Evolutionary conservation across 1,139 yeast genomes (phyloP).

Genomic region (Waltiozyma sp.): DNA sequence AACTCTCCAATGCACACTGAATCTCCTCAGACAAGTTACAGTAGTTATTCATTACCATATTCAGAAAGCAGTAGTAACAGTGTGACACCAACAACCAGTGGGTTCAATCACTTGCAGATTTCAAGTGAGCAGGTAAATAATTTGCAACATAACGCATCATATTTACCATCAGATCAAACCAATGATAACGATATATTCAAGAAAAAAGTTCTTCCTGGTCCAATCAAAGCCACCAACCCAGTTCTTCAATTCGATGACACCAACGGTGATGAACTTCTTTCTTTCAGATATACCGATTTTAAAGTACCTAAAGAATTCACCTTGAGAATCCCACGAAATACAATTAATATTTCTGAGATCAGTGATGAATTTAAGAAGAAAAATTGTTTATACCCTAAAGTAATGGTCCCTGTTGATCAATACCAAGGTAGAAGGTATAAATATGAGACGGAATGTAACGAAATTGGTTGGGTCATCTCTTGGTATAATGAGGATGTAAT

Average conservation of each 20-base stretch:
- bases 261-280: slow-evolving; percentile 19
- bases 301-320: slow-evolving; percentile 18
- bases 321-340: slow-evolving; percentile 19
- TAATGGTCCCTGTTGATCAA: slow-evolving; percentile 29
- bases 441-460: slow-evolving; percentile 35
- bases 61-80: too few relatives aligned
- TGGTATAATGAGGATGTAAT: slow-evolving; percentile 27
- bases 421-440: slow-evolving; percentile 32
- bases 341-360: slow-evolving; percentile 23
- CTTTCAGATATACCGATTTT: slow-evolving; percentile 19
- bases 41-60: too few relatives aligned
- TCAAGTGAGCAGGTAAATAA: too few relatives aligned
- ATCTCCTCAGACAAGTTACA: too few relatives aligned
- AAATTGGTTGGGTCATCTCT: slow-evolving; percentile 34
- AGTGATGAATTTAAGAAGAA: slow-evolving; percentile 23
- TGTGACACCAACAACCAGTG: too few relatives aligned
- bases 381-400: slow-evolving; percentile 36
- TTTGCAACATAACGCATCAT: too few relatives aligned
- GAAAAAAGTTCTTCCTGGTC: slow-evolving; percentile 19
- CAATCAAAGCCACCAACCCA: slow-evolving; percentile 22
- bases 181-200: neutral
- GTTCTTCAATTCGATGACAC: slow-evolving; percentile 10
- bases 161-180: too few relatives aligned
- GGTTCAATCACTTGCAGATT: too few relatives aligned
- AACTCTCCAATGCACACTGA: too few relatives aligned